Percentiles rank a stretch among this genome's conserved stretches.
Conservation (phyloP, 305 asterid genomes). For the Fraxinus albicans region DNA sequence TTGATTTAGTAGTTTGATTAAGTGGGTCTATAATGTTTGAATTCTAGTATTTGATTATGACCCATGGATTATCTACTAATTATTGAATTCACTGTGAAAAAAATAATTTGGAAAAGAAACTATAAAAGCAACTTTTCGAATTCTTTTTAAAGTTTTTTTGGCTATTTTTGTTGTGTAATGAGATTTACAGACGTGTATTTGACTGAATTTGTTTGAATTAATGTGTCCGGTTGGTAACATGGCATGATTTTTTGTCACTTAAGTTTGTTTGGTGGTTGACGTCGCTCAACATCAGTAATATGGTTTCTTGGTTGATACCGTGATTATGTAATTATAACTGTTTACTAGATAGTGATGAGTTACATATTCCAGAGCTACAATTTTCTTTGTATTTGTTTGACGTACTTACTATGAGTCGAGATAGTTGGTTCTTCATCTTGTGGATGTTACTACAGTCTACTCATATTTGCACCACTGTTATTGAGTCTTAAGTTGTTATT, state of each 20-base stretch:
- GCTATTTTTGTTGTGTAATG: neutral
- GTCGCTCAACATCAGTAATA: neutral
- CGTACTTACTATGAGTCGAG: neutral
- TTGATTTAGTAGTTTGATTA: neutral
- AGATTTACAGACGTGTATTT: neutral
- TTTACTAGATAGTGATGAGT: neutral
- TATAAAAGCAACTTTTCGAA: neutral
- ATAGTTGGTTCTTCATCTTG: neutral
- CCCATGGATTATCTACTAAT: neutral
- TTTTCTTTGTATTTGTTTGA: neutral
- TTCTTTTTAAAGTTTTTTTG: neutral
- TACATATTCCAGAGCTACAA: neutral
- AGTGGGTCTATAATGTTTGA: neutral
- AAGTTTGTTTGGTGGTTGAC: neutral
- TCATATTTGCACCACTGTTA: neutral
- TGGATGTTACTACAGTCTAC: neutral
- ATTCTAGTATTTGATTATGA: neutral
- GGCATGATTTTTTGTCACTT: neutral
- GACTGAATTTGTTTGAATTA: neutral
- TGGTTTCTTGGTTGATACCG: neutral
- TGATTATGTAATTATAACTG: neutral
- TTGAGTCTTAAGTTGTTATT: neutral
- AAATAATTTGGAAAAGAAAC: neutral
- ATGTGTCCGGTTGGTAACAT: neutral
- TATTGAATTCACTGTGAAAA: neutral